A percentile compares a stretch with the other conserved stretches of the same genome.
Evolutionary conservation across 208 protist species (phyloP).

Genomic region (Trichomonas vaginalis): DNA sequence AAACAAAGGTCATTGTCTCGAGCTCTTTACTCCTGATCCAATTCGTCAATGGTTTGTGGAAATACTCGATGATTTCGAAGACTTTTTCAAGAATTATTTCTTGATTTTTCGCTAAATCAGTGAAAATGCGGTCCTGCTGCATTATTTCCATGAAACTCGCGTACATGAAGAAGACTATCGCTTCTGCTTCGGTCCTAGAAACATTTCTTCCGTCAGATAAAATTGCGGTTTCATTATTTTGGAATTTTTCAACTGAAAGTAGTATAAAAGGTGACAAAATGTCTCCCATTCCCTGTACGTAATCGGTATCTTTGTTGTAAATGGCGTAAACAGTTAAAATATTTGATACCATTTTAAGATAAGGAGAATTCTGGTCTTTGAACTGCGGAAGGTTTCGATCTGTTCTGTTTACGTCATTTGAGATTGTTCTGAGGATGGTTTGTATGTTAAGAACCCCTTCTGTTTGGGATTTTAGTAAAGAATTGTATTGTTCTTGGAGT

Average conservation of each 20-base stretch:
- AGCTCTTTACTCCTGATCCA: background rate
- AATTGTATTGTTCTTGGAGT: background rate
- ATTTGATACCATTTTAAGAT: background rate
- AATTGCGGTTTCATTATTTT: background rate
- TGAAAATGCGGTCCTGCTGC: background rate
- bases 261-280: background rate
- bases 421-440: background rate
- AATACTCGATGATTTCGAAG: background rate
- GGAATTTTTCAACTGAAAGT: background rate
- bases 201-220: background rate
- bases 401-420: background rate
- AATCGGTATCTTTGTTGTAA: background rate
- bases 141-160: background rate
- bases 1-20: background rate
- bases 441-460: background rate
- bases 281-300: background rate
- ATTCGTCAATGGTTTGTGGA: background rate
- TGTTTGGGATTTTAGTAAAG: background rate
- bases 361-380: background rate
- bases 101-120: background rate
- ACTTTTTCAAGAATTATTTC: background rate
- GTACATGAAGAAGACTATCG: background rate
- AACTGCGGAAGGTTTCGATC: background rate
- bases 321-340: background rate
- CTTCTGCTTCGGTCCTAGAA: background rate